phyloP scores from a whole-genome alignment of 177 flowering plant genomes.

The Vitis hybrid region DNA sequence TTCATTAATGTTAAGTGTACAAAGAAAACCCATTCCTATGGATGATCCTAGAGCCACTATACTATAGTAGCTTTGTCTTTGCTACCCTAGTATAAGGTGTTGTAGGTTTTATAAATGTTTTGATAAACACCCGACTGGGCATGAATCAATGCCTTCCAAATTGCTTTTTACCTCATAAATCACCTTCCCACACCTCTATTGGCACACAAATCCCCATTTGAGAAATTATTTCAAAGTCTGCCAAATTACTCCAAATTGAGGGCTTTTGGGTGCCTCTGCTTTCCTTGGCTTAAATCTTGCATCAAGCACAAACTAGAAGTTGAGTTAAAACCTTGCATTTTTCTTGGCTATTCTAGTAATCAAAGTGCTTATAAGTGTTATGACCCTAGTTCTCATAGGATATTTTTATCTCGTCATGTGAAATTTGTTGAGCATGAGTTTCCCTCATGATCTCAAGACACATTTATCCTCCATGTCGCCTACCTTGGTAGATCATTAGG shows the following conservation, averaged over 20 bases:
- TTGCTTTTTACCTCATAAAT: neutral
- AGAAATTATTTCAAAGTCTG: too few species aligned
- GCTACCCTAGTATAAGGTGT: too few species aligned
- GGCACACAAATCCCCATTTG: neutral
- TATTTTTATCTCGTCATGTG: slow-evolving; percentile 14
- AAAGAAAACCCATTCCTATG: too few species aligned
- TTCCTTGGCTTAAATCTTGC: neutral
- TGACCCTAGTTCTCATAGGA: neutral
- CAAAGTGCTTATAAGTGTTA: slow-evolving; percentile 4
- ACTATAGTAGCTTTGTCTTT: too few species aligned
- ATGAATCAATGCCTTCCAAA: neutral
- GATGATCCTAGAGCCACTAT: too few species aligned
- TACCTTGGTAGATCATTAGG: too few species aligned
- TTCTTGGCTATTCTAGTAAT: slow-evolving; percentile 3
- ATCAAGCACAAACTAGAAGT: neutral
- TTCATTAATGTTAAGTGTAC: too few species aligned
- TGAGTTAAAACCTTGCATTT: neutral
- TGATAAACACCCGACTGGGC: too few species aligned
- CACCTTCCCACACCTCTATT: neutral
- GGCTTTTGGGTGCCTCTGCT: neutral
- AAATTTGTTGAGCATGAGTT: slow-evolving; percentile 8
- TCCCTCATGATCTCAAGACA: neutral
- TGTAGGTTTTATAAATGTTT: too few species aligned
- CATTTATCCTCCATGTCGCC: too few species aligned
- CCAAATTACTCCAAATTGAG: neutral